Percentiles rank a stretch among this genome's conserved stretches.
phyloP scores from a whole-genome alignment of 208 protist genomes.

The Endotrypanum monterogeii region DNA sequence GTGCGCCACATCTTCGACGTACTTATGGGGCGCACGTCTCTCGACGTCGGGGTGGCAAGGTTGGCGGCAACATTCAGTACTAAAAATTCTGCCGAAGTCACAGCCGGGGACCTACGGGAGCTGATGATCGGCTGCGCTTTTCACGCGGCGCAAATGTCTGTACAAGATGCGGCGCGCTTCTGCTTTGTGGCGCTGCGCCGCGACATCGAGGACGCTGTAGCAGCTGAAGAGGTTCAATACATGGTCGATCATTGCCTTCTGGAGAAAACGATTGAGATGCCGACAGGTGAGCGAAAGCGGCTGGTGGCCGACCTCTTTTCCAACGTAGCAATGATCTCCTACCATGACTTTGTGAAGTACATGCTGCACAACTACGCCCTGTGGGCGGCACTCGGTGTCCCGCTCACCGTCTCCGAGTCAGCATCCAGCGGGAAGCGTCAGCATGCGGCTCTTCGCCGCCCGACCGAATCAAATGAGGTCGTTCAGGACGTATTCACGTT shows the following conservation, averaged over 20 bases:
- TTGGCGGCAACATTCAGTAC: conserved; percentile 47
- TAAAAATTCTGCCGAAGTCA: conserved; percentile 35
- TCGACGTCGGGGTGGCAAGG: conserved; percentile 50
- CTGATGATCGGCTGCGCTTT: conserved; percentile 80
- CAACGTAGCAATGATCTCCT: conserved; percentile 41
- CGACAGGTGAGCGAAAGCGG: conserved; percentile 55
- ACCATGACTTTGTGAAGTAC: conserved; percentile 65
- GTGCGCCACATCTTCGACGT: conserved; percentile 88
- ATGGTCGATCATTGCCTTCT: conserved; percentile 75
- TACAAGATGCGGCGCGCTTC: conserved; percentile 73
- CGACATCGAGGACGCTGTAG: conserved; percentile 76
- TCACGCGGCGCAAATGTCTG: conserved; percentile 51
- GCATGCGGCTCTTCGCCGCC: conserved; percentile 33
- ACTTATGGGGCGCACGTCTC: conserved; percentile 53
- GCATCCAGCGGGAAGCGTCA: conserved; percentile 40
- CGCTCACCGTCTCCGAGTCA: conserved; percentile 44
- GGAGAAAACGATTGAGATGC: conserved; percentile 78
- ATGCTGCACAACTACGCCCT: conserved; percentile 80
- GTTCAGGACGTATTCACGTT: conserved; percentile 12
- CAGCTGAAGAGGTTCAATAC: conserved; percentile 72
- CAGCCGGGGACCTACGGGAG: conserved; percentile 54
- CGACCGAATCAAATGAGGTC: not conserved
- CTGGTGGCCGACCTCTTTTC: conserved; percentile 75
- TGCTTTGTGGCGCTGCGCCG: conserved; percentile 83
- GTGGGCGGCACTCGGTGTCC: conserved; percentile 75